A percentile compares a stretch with the other conserved stretches of the same genome.
Evolutionary conservation across 2,329 filamentous ascomycete species (phyloP).

Genomic region (Pezicula radicicola): DNA sequence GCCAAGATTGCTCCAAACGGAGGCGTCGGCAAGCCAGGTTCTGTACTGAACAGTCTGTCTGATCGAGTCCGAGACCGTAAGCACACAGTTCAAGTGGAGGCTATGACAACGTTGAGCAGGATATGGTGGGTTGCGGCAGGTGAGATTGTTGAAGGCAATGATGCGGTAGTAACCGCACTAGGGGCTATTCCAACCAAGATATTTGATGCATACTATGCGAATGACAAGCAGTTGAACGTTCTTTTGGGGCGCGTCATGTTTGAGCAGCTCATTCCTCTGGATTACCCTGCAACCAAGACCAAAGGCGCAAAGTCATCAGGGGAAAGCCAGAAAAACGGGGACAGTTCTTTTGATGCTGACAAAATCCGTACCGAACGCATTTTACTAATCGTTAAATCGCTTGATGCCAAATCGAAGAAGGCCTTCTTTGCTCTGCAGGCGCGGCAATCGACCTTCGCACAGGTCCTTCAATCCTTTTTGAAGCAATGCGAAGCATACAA

Average conservation of each 20-base stretch:
- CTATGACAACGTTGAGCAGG: constrained; percentile 78
- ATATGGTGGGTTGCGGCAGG: constrained; percentile 93
- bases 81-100: constrained; percentile 76
- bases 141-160: constrained; percentile 80
- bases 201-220: constrained; percentile 84
- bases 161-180: constrained; percentile 70
- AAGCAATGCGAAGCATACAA: constrained; percentile 87
- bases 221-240: constrained; percentile 81
- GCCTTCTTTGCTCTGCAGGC: constrained; percentile 86
- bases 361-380: constrained; percentile 81
- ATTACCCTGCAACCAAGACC: constrained; percentile 70
- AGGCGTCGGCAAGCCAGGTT: constrained; percentile 71
- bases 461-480: constrained; percentile 72
- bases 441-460: constrained; percentile 71
- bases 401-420: constrained; percentile 75
- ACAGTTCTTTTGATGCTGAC: constrained; percentile 59
- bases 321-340: constrained; percentile 43
- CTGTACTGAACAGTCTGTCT: constrained; percentile 76
- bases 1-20: constrained; percentile 77
- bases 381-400: constrained; percentile 72
- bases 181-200: constrained; percentile 81
- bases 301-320: constrained; percentile 62
- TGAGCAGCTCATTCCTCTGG: constrained; percentile 85
- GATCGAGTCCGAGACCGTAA: constrained; percentile 88
- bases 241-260: constrained; percentile 82